Evolutionary conservation across 331 rosid species (phyloP), one percentile per base, ranked within the genome.

Genomic region (Rosa hybrid): DNA sequence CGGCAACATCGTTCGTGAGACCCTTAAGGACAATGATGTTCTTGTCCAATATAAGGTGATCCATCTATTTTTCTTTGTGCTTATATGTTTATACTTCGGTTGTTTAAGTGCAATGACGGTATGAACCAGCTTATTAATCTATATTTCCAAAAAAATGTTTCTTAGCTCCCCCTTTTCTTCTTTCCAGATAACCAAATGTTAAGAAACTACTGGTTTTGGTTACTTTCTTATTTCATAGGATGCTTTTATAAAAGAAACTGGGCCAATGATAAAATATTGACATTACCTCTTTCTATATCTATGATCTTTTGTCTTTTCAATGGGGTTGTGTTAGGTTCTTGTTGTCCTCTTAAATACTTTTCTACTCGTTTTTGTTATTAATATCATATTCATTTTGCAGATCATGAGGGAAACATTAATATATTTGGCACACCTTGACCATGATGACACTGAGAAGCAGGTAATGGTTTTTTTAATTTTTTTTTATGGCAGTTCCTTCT

Each of bases 391-490:
- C 38, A 46, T 86, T 65, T 51, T 89, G 82, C 97, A 96, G 99
- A 93, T 93, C 88, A 96, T 96, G 99, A 89, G 99, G 85, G 99
- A 96, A 90, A 96, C 99, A 17, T 92, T 96, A 42, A 96, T 96
- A 81, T 96, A 93, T 70, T 86, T 96, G 89, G 89, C 99, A 46
- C 97, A 96, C 81, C 98, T 96, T 84, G 99, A 96, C 84, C 99
- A 96, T 0, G 99, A 96, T 5, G 99, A 96, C 88, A 96, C 99
- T 30, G 99, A 96, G 80, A 93, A 93, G 85, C 97, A 91, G 98
- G 98, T 94, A 83, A 68, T 48, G 53, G 71, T 67, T 44, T 23
- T 45, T 45, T 45, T 7, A 7, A 6, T 18, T 18, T 8, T 56
- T 56, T 10, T 3, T 5, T 21, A n/a, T 27, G 44, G 70, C 56